These are phyloP conservation scores for Tetraselmis chui DNA, from an alignment of 139 green algal genomes.

Conservation along the genomic window DNA sequence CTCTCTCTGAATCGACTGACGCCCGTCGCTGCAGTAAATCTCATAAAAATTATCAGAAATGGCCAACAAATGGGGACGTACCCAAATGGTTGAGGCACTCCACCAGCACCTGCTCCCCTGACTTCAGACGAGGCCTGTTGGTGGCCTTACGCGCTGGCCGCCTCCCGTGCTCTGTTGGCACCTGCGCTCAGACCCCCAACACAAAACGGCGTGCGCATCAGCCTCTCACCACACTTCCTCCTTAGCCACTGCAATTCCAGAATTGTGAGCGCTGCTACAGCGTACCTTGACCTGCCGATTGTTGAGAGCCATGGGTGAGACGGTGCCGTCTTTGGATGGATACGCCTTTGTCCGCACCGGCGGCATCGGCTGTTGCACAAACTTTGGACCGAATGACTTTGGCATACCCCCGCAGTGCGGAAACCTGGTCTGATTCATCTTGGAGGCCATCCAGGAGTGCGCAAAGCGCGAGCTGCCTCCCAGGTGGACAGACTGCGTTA, in stretches of 20 bases:
- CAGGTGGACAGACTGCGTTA: too few species aligned
- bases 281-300: background rate
- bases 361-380: conserved; percentile 3
- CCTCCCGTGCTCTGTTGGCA: conserved; percentile 4
- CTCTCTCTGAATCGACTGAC: too few species aligned
- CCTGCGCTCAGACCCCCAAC: too few species aligned
- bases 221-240: too few species aligned
- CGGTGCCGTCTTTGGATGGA: conserved; percentile 7
- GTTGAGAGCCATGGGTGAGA: conserved; percentile 2
- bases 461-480: background rate
- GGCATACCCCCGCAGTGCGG: conserved; percentile 8
- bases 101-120: background rate
- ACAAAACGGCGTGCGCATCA: too few species aligned
- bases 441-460: background rate
- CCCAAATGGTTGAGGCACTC: conserved; percentile 10
- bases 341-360: background rate
- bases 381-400: conserved; percentile 1
- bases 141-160: background rate
- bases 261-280: too few species aligned
- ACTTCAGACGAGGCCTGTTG: conserved; percentile 1
- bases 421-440: background rate
- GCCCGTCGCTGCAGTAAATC: too few species aligned
- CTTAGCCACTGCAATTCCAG: too few species aligned
- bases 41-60: too few species aligned
- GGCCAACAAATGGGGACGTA: background rate